Conservation (phyloP, 106 monocot species). For the Triglochin maritima region DNA sequence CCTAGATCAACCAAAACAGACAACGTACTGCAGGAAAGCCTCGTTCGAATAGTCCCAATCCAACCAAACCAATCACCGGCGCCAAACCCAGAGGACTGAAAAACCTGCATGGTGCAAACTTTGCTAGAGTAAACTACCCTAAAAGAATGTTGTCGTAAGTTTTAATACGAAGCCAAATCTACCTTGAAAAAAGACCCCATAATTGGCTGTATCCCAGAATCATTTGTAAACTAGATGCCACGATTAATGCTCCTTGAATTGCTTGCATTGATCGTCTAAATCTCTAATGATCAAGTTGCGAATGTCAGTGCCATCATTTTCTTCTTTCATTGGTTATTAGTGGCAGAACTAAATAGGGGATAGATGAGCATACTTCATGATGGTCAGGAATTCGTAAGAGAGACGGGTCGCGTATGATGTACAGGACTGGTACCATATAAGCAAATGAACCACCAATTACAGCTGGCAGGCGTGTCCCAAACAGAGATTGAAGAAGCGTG, state of each 20-base stretch:
- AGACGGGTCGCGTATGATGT: constrained; percentile 62
- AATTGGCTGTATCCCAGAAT: constrained; percentile 29
- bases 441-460: constrained; percentile 85
- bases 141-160: background rate
- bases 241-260: constrained; percentile 27
- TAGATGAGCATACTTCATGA: constrained; percentile 42
- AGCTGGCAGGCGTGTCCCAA: constrained; percentile 82
- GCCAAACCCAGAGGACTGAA: constrained; percentile 88
- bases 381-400: constrained; percentile 44
- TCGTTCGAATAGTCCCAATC: constrained; percentile 79
- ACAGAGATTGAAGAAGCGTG: constrained; percentile 74
- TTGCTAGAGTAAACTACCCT: background rate
- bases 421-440: constrained; percentile 66
- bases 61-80: constrained; percentile 74
- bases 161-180: background rate
- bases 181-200: constrained; percentile 93
- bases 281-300: constrained; percentile 6
- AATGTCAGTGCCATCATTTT: background rate
- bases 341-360: too few relatives aligned
- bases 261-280: constrained; percentile 26
- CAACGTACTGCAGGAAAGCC: constrained; percentile 72
- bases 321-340: too few relatives aligned
- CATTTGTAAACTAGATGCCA: constrained; percentile 26
- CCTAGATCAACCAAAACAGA: background rate
- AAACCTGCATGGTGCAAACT: constrained; percentile 36